phyloP scores from a whole-genome alignment of 2,329 filamentous ascomycete species.

The Diaporthe ampelina region DNA sequence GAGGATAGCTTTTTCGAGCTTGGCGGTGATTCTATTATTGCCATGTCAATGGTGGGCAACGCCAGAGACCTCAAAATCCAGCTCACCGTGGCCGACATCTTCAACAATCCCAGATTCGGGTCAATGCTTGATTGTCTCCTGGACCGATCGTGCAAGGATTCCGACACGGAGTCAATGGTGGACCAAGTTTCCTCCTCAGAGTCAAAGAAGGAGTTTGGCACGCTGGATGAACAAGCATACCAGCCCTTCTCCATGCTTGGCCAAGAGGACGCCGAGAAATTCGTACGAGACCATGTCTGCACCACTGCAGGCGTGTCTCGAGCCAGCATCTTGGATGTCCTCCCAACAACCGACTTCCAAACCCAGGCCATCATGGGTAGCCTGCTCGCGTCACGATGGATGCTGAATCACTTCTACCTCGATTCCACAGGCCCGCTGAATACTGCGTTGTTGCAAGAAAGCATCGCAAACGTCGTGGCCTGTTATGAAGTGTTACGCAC shows the following conservation, averaged over 20 bases:
- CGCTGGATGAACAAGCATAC: background rate
- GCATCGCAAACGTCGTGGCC: background rate
- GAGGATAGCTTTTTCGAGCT: slow-evolving; percentile 48
- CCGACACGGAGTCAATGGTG: background rate
- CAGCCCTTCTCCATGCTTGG: slow-evolving; percentile 14
- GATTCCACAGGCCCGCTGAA: background rate
- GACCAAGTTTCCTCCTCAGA: background rate
- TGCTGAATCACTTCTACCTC: slow-evolving; percentile 6
- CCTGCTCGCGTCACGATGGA: slow-evolving; percentile 6
- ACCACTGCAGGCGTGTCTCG: background rate
- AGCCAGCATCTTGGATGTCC: slow-evolving; percentile 9
- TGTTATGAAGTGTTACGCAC: slow-evolving; percentile 5
- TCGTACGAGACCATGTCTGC: slow-evolving; percentile 10
- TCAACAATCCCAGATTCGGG: background rate
- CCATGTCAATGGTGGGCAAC: slow-evolving; percentile 44
- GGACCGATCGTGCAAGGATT: background rate
- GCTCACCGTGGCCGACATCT: slow-evolving; percentile 26
- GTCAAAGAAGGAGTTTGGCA: background rate
- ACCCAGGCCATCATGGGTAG: slow-evolving; percentile 41
- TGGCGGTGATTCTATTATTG: slow-evolving; percentile 49
- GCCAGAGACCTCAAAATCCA: slow-evolving; percentile 32
- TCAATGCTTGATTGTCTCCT: slow-evolving; percentile 5
- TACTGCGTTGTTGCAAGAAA: background rate
- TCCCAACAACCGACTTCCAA: slow-evolving; percentile 46
- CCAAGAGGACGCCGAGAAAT: background rate